These are phyloP conservation scores for Blastobotrys peoriensis DNA, from an alignment of 805 yeast species.

Conservation along the genomic window DNA sequence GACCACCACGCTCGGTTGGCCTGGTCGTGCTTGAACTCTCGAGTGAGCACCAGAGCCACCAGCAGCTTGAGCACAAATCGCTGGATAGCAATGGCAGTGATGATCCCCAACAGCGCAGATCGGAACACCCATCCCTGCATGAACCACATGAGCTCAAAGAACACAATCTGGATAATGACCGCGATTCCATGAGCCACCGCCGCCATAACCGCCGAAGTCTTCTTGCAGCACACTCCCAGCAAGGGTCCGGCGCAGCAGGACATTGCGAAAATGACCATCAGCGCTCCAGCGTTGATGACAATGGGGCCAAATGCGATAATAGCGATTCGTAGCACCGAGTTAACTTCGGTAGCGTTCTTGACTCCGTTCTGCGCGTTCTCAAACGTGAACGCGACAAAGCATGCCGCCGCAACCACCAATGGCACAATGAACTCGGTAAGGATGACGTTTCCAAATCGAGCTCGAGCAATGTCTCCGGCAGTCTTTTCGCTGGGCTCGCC, in stretches of 20 bases:
- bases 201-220: slow-evolving; percentile 93
- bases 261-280: slow-evolving; percentile 67
- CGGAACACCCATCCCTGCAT: slow-evolving; percentile 87
- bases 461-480: slow-evolving; percentile 62
- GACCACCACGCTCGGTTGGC: slow-evolving; percentile 99
- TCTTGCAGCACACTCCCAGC: slow-evolving; percentile 90
- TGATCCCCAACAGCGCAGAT: slow-evolving; percentile 80
- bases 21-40: slow-evolving; percentile 95
- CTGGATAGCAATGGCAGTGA: slow-evolving; percentile 80
- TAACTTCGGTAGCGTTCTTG: slow-evolving; percentile 35
- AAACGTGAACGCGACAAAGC: slow-evolving; percentile 68
- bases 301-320: slow-evolving; percentile 78
- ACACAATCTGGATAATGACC: slow-evolving; percentile 76
- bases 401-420: slow-evolving; percentile 57
- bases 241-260: slow-evolving; percentile 98
- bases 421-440: slow-evolving; percentile 79
- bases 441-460: slow-evolving; percentile 69
- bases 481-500: slow-evolving; percentile 52
- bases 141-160: slow-evolving; percentile 96
- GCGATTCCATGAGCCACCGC: slow-evolving; percentile 95
- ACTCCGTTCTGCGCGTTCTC: slow-evolving; percentile 89
- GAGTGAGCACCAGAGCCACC: slow-evolving; percentile 71
- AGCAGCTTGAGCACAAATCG: slow-evolving; percentile 79
- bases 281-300: slow-evolving; percentile 79
- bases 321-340: slow-evolving; percentile 56